Percentiles rank a stretch among this genome's conserved stretches.
These are phyloP conservation scores for Penicillium sp. DNA, from an alignment of 2,329 filamentous ascomycete species.

Conservation along the genomic window DNA sequence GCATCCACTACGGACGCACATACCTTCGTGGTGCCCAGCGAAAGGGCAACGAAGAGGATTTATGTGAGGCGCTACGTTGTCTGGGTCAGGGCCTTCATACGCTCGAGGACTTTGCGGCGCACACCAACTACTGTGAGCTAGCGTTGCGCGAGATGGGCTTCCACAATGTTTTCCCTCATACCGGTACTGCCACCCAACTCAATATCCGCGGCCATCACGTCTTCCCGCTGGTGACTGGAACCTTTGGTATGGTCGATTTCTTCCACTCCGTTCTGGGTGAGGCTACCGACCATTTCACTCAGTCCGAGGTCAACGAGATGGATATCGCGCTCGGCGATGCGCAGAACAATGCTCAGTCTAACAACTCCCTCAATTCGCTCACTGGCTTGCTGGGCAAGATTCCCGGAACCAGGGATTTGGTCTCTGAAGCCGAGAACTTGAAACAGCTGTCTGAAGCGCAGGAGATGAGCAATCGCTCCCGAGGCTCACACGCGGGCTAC, in stretches of 20 bases:
- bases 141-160: constrained; percentile 68
- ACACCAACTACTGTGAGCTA: constrained; percentile 80
- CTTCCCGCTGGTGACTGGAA: constrained; percentile 67
- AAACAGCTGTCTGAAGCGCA: constrained; percentile 60
- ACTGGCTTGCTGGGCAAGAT: constrained; percentile 70
- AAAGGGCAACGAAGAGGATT: constrained; percentile 66
- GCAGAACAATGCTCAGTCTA: constrained; percentile 47
- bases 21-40: constrained; percentile 58
- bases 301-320: constrained; percentile 78
- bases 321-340: constrained; percentile 69
- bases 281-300: constrained; percentile 77
- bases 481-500: constrained; percentile 31
- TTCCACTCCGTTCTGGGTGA: constrained; percentile 72
- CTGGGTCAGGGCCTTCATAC: constrained; percentile 73
- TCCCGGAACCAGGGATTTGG: constrained; percentile 65
- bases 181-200: constrained; percentile 63
- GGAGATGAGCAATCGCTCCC: constrained; percentile 54
- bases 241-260: constrained; percentile 78
- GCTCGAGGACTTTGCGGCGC: constrained; percentile 72
- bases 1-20: constrained; percentile 71
- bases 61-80: constrained; percentile 74
- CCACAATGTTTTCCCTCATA: constrained; percentile 67
- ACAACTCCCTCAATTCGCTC: constrained; percentile 54
- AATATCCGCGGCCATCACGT: constrained; percentile 62
- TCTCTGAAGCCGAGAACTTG: constrained; percentile 61